Conservation (phyloP, 176 grass and related monocot species). For the Oryza nivara region DNA sequence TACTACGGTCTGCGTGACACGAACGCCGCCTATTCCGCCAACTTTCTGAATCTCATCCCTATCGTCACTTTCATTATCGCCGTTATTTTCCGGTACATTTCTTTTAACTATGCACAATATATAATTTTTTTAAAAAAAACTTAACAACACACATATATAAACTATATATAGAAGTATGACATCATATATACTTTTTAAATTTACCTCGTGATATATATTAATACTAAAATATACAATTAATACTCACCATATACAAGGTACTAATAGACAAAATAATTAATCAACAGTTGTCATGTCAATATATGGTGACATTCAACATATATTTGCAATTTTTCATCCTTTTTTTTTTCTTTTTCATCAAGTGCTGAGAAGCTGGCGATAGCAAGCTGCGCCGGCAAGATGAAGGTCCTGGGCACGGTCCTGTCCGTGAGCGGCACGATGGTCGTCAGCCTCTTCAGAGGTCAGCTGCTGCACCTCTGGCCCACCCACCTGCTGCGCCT, state of each 20-base stretch:
- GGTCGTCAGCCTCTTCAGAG: constrained; percentile 43
- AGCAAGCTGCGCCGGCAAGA: constrained; percentile 16
- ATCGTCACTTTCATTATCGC: constrained; percentile 53
- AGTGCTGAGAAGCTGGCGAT: constrained; percentile 51
- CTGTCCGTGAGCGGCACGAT: constrained; percentile 49
- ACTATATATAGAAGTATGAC: too few relatives aligned
- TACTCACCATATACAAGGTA: too few relatives aligned
- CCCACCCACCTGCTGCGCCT: constrained; percentile 15
- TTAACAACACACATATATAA: too few relatives aligned
- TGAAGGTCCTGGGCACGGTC: constrained; percentile 50
- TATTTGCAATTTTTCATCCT: too few relatives aligned
- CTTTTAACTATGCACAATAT: background rate
- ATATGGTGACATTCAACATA: too few relatives aligned
- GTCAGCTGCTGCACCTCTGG: constrained; percentile 34
- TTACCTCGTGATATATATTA: too few relatives aligned
- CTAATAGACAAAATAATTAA: too few relatives aligned
- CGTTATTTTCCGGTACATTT: constrained; percentile 26
- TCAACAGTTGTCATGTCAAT: too few relatives aligned
- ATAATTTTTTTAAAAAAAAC: too few relatives aligned
- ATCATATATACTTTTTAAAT: too few relatives aligned
- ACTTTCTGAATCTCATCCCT: constrained; percentile 58
- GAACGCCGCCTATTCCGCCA: constrained; percentile 36
- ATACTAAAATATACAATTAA: too few relatives aligned
- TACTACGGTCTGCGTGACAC: constrained; percentile 50
- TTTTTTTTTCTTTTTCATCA: background rate